Evolutionary conservation across 1,284 basidiomycete genomes (phyloP), one percentile per base, ranked within the genome.

Genomic region (Cryptococcus deneoformans): DNA sequence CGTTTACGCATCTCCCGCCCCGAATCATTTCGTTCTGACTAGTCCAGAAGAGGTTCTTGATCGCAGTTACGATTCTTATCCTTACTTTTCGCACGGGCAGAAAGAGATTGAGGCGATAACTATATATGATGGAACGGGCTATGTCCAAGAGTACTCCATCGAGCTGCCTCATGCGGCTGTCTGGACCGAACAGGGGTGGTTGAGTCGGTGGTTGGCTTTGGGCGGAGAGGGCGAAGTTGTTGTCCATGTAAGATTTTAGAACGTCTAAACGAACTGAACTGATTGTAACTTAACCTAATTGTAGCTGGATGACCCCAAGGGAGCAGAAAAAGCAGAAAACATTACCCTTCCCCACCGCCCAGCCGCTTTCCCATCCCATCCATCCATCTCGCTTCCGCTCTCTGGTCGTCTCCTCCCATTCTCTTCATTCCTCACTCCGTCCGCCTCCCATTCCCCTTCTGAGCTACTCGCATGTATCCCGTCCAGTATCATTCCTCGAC

Each of bases 341-440:
- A 12, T 75, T n/a, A 69, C 72, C 0, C 61, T 77, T 6, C 72
- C 73, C 0, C 77, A 78, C 59, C 68, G 77, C 16, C 76, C 75
- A 0, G 71, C 76, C 4, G 73, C 77, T 2, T 78, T 77, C 64
- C 77, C 77, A 4, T 52, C 63, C 1, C 66, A 67, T 34, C 58
- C 77, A 5, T 38, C 61, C 1, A 46, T 58, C 2, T 55, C 52
- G 6, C 47, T 60, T 10, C 77, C 77, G 1, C 14, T 74, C 8
- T 52, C 59, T 1, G 77, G 77, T 34, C 57, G 60, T 16, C 53
- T 78, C 5, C 46, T 57, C 5, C 63, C 67, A 6, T 74, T 77
- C 56, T n/a, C 46, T 16, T 57, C 54, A n/a, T 49, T 69, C 24
- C 57, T 55, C 11, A 34, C 6, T 12, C 42, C 46, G 7, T n/a